Percentiles rank a stretch among this genome's conserved stretches.
Evolutionary conservation across 306 rosid genomes (phyloP).

Genomic region (Begonia fuchsioides): DNA sequence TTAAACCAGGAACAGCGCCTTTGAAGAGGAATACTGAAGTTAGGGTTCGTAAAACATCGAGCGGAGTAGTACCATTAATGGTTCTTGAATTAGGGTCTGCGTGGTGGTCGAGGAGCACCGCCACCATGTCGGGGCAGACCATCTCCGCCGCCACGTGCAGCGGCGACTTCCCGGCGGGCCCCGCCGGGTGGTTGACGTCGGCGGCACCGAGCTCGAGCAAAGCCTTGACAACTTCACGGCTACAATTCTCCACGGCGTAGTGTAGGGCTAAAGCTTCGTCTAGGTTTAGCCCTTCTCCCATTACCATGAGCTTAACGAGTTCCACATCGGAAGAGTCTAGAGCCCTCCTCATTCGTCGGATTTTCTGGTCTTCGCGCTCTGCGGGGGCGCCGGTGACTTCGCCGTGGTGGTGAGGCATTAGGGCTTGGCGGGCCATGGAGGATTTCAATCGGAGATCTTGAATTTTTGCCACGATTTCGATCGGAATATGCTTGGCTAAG

Average conservation of each 20-base stretch:
- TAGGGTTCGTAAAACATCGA: constrained; percentile 92
- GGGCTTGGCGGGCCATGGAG: constrained; percentile 56
- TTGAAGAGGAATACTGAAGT: constrained; percentile 93
- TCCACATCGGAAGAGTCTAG: constrained; percentile 90
- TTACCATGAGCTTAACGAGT: constrained; percentile 88
- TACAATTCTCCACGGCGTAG: constrained; percentile 83
- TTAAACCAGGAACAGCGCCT: constrained; percentile 89
- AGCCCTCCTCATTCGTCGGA: constrained; percentile 80
- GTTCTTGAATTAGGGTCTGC: constrained; percentile 91
- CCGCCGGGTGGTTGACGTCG: constrained; percentile 68
- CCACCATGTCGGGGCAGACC: constrained; percentile 98
- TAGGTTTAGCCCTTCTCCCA: constrained; percentile 97
- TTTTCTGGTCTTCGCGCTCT: constrained; percentile 84
- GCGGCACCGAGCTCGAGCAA: constrained; percentile 88
- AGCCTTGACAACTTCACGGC: constrained; percentile 91
- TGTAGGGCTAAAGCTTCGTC: constrained; percentile 89
- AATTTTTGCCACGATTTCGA: constrained; percentile 67
- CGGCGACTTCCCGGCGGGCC: constrained; percentile 70
- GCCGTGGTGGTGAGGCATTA: constrained; percentile 38
- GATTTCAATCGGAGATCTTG: constrained; percentile 89
- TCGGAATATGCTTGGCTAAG: constrained; percentile 77
- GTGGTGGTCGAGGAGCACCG: constrained; percentile 93
- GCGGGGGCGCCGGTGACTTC: constrained; percentile 36
- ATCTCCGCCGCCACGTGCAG: constrained; percentile 83
- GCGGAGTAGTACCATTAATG: constrained; percentile 62